phyloP scores from a whole-genome alignment of 78 protist genomes.

The Guillardia theta region DNA sequence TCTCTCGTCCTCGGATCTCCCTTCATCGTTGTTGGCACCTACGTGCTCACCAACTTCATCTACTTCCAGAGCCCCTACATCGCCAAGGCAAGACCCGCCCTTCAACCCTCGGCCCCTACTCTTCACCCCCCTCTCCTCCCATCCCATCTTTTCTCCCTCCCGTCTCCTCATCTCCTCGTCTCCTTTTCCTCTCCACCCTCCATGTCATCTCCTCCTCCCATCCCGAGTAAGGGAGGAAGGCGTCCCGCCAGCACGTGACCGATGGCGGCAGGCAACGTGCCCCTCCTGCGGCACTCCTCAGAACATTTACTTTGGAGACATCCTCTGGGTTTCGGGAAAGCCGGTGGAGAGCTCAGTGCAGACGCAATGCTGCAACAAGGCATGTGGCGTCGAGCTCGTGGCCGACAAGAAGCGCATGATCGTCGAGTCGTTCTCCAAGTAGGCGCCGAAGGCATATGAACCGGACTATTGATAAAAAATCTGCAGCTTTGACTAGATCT shows the following conservation, averaged over 20 bases:
- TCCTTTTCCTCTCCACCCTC: neutral
- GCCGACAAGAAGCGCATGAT: neutral
- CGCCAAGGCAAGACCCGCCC: neutral
- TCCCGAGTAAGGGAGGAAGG: no score
- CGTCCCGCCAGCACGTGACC: no score
- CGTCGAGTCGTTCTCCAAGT: no score
- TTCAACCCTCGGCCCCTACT: neutral
- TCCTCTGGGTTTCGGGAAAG: neutral
- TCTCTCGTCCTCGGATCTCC: conserved; percentile 31
- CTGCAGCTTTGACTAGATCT: no score
- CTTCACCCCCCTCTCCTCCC: neutral
- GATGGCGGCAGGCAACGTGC: neutral
- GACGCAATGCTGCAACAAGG: neutral
- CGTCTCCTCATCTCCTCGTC: neutral
- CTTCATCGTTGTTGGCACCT: conserved; percentile 12
- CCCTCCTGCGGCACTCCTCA: neutral
- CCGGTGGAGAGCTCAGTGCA: neutral
- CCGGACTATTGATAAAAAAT: no score
- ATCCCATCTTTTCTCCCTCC: neutral
- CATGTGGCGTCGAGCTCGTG: neutral
- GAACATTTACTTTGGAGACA: conserved; percentile 21
- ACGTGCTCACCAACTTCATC: conserved; percentile 38
- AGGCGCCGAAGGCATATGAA: no score
- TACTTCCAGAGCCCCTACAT: conserved; percentile 32
- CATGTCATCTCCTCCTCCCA: neutral